Evolutionary conservation across 768 basidiomycete species (phyloP), one percentile per base, ranked within the genome.

Genomic region (Asterophora parasitica): DNA sequence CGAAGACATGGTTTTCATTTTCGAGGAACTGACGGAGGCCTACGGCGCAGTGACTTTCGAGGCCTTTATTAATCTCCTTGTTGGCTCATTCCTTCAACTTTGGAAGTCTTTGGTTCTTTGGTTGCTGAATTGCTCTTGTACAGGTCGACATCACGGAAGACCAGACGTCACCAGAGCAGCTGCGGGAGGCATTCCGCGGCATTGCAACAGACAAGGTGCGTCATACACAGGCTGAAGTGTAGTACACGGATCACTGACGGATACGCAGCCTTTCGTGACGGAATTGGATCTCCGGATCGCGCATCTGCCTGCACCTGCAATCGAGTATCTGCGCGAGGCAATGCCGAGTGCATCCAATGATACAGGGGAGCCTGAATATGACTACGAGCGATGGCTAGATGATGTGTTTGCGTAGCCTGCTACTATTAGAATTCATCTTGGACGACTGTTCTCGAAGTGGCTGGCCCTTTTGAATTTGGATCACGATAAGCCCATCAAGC

Each of bases 61-160:
- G 61, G 92, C 93, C 1, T 97, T 95, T 62, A 89, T 96, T 57
- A 90, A 93, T 51, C 82, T 97, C 52, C 68, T 99, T 69, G 94
- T 94, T 61, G 37, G 75, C 57, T 11, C 1, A 42, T 50, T 23
- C 34, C 11, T 37, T 16, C n/a, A 32, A 32, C 31, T 39, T 19
- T 37, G 13, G 50, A 36, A 46, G 42, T 36, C 15, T 46, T 13
- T n/a, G n/a, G n/a, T n/a, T n/a, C n/a, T 27, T 10, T 45, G 33
- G 53, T 26, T 19, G 28, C 30, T 50, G 19, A 23, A 6, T 47
- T 31, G 10, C 12, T 6, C 27, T 16, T 26, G 26, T 55, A 23
- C 23, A 97, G 94, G 91, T 95, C 44, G 92, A 92, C 20, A 93
- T 96, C 51, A 93, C 82, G 23, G 94, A 98, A 68, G 96, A 99